Conservation (phyloP, 495 filamentous ascomycete genomes). For the Lasiosphaeriaceae sp. region DNA sequence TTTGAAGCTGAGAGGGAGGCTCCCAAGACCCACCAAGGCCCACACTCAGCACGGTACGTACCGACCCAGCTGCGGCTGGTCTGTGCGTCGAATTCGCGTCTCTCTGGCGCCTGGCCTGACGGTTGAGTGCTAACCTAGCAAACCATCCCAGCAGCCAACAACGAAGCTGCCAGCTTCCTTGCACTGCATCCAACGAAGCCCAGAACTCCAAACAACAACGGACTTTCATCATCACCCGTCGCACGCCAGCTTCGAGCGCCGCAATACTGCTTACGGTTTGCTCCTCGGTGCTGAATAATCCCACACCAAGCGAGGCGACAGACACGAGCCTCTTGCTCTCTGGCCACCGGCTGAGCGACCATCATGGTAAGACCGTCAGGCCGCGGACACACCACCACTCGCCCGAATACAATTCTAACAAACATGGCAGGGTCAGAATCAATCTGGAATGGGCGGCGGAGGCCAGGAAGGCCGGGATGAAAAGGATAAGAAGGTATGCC, state of each 20-base stretch:
- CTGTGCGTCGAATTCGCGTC: not conserved
- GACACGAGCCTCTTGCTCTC: not conserved
- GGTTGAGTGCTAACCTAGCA: not conserved
- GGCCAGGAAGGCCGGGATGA: constrained; percentile 78
- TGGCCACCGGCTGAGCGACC: not conserved
- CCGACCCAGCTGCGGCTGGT: not conserved
- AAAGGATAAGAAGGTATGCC: constrained; percentile 91
- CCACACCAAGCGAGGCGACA: not conserved
- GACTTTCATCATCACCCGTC: not conserved
- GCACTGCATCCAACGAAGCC: not conserved
- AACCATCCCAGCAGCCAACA: not conserved
- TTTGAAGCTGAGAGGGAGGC: too few species aligned
- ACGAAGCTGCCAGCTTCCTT: constrained; percentile 2
- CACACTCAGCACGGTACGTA: too few species aligned
- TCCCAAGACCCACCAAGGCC: not conserved
- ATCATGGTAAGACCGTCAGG: constrained; percentile 26
- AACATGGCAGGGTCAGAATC: constrained; percentile 72
- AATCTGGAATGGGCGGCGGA: constrained; percentile 76
- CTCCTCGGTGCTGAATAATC: not conserved
- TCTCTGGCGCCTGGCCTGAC: constrained; percentile 26
- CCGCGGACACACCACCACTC: not conserved
- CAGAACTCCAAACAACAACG: not conserved
- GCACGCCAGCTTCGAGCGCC: not conserved
- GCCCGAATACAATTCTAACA: constrained; percentile 15
- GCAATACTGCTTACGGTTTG: not conserved